phyloP scores from a whole-genome alignment of 2,329 filamentous ascomycete genomes.

The Sporothrix sp. region DNA sequence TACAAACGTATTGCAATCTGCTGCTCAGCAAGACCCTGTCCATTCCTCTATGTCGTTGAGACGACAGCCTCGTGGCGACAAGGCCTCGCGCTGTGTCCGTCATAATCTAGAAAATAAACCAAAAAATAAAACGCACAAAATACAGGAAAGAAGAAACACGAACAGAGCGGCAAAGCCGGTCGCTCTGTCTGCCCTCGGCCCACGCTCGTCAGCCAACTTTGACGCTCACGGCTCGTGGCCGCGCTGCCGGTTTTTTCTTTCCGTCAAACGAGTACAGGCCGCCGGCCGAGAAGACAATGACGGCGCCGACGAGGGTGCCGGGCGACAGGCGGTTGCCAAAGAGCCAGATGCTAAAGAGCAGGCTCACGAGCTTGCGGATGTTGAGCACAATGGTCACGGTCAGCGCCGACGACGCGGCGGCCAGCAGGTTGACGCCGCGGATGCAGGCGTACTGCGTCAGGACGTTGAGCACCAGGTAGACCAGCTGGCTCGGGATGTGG shows the following conservation, averaged over 20 bases:
- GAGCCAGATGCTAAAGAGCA: conserved; percentile 83
- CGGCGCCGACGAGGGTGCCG: conserved; percentile 71
- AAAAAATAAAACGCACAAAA: not conserved
- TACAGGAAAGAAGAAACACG: not conserved
- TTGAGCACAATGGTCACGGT: conserved; percentile 97
- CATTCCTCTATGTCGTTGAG: conserved; percentile 9
- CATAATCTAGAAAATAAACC: not conserved
- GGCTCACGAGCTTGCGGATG: conserved; percentile 83
- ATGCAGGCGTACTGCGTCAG: conserved; percentile 93
- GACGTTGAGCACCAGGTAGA: conserved; percentile 65
- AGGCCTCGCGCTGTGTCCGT: not conserved
- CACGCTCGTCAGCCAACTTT: conserved; percentile 22
- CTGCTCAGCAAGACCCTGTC: not conserved
- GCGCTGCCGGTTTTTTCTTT: conserved; percentile 27
- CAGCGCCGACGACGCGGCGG: conserved; percentile 76
- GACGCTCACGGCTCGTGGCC: conserved; percentile 22
- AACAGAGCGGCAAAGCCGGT: not conserved
- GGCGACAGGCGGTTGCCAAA: conserved; percentile 77
- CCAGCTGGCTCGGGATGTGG: conserved; percentile 56
- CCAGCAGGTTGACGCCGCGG: conserved; percentile 88
- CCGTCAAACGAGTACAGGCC: conserved; percentile 78
- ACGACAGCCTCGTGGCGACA: not conserved
- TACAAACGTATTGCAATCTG: not conserved
- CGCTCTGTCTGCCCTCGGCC: too few species aligned
- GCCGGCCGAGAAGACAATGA: conserved; percentile 83